Evolutionary conservation across 2,329 filamentous ascomycete genomes (phyloP).

Genomic region (Epicoccum sorghinum): DNA sequence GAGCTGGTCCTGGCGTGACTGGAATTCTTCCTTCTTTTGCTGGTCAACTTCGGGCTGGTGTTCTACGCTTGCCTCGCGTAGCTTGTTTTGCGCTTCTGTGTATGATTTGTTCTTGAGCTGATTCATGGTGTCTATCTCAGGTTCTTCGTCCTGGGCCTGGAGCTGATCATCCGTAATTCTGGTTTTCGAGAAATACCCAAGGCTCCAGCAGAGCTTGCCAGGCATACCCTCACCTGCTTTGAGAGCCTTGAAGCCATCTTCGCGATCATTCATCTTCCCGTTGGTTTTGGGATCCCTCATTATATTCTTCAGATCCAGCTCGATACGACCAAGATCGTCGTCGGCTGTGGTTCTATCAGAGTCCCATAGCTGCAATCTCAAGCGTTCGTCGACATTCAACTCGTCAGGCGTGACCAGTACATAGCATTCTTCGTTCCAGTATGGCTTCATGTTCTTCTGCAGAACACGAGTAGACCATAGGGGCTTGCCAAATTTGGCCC

Average conservation of each 20-base stretch:
- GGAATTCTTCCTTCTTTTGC: constrained; percentile 71
- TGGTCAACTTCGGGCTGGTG: constrained; percentile 69
- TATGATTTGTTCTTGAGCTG: constrained; percentile 65
- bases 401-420: constrained; percentile 74
- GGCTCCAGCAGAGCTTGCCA: constrained; percentile 70
- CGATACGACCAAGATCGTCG: constrained; percentile 75
- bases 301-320: constrained; percentile 68
- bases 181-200: constrained; percentile 74
- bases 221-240: constrained; percentile 72
- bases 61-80: constrained; percentile 68
- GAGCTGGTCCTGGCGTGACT: constrained; percentile 63
- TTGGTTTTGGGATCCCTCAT: constrained; percentile 66
- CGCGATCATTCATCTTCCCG: constrained; percentile 66
- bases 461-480: constrained; percentile 71
- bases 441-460: constrained; percentile 68
- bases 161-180: constrained; percentile 68
- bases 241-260: constrained; percentile 69
- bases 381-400: constrained; percentile 71
- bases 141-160: constrained; percentile 64
- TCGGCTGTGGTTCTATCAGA: constrained; percentile 75
- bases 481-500: constrained; percentile 78
- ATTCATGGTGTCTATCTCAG: constrained; percentile 62
- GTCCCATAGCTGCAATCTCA: constrained; percentile 77
- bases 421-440: constrained; percentile 73
- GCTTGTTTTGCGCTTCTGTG: constrained; percentile 62